phyloP scores from a whole-genome alignment of 192 early-diverging fungal genomes.

The Gryganskiella cystojenkinii region DNA sequence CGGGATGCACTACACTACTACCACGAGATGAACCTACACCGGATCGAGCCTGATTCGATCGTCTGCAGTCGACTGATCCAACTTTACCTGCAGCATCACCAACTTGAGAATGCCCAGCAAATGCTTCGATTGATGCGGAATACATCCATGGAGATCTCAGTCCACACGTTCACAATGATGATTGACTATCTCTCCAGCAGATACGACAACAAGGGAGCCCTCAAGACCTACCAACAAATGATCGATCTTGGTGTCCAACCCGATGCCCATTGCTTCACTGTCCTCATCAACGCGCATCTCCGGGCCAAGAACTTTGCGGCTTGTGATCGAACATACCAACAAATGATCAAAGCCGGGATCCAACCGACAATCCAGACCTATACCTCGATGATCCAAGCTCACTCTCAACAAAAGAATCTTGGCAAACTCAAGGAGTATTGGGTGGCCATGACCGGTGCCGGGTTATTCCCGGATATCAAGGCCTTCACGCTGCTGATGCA shows the following conservation, averaged over 20 bases:
- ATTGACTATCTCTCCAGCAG: constrained; percentile 31
- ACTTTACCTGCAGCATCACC: constrained; percentile 38
- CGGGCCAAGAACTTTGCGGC: constrained; percentile 25
- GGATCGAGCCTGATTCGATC: constrained; percentile 27
- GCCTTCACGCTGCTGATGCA: constrained; percentile 37
- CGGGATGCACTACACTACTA: constrained; percentile 36
- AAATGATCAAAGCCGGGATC: constrained; percentile 24
- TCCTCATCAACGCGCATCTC: constrained; percentile 38
- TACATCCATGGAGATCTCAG: constrained; percentile 15
- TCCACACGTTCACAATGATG: constrained; percentile 50
- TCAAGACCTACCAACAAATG: constrained; percentile 46
- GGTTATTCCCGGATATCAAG: constrained; percentile 28
- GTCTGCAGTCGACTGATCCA: constrained; percentile 39
- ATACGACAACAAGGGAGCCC: constrained; percentile 16
- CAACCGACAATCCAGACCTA: constrained; percentile 20
- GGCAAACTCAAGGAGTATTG: constrained; percentile 37
- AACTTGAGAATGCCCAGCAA: constrained; percentile 31
- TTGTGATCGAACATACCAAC: constrained; percentile 10
- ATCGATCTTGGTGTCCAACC: constrained; percentile 32
- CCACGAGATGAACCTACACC: constrained; percentile 33
- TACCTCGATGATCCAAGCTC: constrained; percentile 29
- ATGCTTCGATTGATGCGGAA: constrained; percentile 41
- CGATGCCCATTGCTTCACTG: constrained; percentile 40
- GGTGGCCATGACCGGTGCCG: constrained; percentile 25
- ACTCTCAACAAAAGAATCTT: constrained; percentile 21